Evolutionary conservation across 176 grass and related monocot species (phyloP).

Genomic region (Phoenix dactylifera): DNA sequence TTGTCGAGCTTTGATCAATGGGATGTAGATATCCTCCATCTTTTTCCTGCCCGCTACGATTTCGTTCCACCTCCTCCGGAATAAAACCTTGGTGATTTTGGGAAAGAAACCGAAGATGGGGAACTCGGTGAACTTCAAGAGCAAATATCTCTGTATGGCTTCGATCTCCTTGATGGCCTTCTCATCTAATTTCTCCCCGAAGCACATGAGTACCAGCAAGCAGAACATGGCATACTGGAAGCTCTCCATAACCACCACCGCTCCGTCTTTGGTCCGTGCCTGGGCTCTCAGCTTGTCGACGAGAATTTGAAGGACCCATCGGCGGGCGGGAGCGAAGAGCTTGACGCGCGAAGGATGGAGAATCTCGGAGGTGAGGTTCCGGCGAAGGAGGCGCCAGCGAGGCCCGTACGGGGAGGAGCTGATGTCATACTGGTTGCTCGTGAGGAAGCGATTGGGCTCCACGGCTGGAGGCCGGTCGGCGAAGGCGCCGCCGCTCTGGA

Average conservation of each 20-base stretch:
- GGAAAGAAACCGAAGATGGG: constrained; percentile 48
- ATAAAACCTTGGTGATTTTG: constrained; percentile 39
- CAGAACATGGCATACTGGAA: constrained; percentile 48
- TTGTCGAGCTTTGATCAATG: constrained; percentile 15
- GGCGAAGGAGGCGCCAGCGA: constrained; percentile 44
- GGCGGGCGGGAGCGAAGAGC: constrained; percentile 23
- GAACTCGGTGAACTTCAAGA: constrained; percentile 14
- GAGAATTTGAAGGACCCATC: constrained; percentile 26
- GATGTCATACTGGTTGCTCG: constrained; percentile 26
- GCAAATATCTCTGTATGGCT: neutral
- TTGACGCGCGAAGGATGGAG: constrained; percentile 16
- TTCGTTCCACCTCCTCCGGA: constrained; percentile 26
- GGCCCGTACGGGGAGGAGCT: constrained; percentile 30
- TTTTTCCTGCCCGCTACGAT: constrained; percentile 12
- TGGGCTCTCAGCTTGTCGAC: constrained; percentile 1
- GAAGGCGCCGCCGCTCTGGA: constrained; percentile 33
- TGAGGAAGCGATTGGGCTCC: constrained; percentile 1
- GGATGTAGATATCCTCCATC: constrained; percentile 29
- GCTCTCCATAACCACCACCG: constrained; percentile 20
- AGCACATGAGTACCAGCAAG: constrained; percentile 51
- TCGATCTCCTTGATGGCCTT: constrained; percentile 33
- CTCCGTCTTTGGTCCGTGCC: neutral
- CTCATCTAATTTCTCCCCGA: constrained; percentile 30
- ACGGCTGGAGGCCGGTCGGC: constrained; percentile 23
- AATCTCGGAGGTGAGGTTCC: constrained; percentile 35